Evolutionary conservation across 2,329 filamentous ascomycete species (phyloP).

Genomic region (Ophiostoma triangulosporum): DNA sequence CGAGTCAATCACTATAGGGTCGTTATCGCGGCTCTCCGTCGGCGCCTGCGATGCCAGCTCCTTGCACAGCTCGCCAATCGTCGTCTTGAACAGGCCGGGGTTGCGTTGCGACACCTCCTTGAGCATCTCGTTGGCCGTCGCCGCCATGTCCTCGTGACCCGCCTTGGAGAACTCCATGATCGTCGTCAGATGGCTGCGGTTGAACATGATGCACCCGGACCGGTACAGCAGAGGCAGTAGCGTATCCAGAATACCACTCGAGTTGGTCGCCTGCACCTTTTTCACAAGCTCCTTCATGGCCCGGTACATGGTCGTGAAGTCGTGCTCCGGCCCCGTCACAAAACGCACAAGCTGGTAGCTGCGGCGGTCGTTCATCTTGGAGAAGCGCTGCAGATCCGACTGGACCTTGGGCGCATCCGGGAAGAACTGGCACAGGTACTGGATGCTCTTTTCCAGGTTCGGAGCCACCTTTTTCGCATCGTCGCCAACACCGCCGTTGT

Average conservation of each 20-base stretch:
- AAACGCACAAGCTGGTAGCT: slow-evolving; percentile 83
- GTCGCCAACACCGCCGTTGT: slow-evolving; percentile 75
- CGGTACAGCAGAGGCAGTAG: slow-evolving; percentile 73
- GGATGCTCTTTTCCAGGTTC: slow-evolving; percentile 58
- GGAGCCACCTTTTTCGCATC: slow-evolving; percentile 56
- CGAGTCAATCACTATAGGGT: slow-evolving; percentile 68
- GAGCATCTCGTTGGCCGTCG: slow-evolving; percentile 73
- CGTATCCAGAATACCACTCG: slow-evolving; percentile 59
- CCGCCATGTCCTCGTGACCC: slow-evolving; percentile 64
- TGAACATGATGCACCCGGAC: slow-evolving; percentile 75
- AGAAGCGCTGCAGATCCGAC: slow-evolving; percentile 77
- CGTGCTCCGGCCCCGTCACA: slow-evolving; percentile 69
- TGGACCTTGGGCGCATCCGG: slow-evolving; percentile 61
- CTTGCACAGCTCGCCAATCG: slow-evolving; percentile 82
- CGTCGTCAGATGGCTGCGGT: slow-evolving; percentile 80
- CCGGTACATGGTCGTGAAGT: slow-evolving; percentile 82
- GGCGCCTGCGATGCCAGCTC: slow-evolving; percentile 73
- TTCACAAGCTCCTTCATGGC: slow-evolving; percentile 84
- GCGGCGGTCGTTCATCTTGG: slow-evolving; percentile 78
- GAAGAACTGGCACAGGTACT: slow-evolving; percentile 59
- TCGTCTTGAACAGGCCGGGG: slow-evolving; percentile 81
- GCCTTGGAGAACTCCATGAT: slow-evolving; percentile 81
- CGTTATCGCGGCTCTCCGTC: slow-evolving; percentile 51
- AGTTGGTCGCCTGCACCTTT: slow-evolving; percentile 56
- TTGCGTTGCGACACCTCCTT: slow-evolving; percentile 85